A percentile compares a stretch with the other conserved stretches of the same genome.
Conservation (phyloP, 768 basidiomycete species). For the Phlegmacium glaucopus region DNA sequence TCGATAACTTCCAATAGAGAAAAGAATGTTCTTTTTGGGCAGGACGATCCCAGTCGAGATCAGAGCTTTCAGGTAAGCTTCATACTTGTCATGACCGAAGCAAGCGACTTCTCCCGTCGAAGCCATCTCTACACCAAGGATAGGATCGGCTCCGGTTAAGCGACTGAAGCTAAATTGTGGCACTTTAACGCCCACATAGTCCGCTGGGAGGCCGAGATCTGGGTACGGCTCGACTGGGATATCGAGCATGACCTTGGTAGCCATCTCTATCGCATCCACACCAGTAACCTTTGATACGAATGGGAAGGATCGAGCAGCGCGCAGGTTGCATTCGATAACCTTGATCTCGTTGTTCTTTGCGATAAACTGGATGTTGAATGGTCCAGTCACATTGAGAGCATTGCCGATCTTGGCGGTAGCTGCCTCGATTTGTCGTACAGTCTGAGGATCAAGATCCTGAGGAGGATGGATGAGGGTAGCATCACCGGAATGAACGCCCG, state of each 20-base stretch:
- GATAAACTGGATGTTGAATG: constrained; percentile 99
- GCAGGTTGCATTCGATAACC: constrained; percentile 98
- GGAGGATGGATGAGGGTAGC: constrained; percentile 98
- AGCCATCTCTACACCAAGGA: constrained; percentile 99
- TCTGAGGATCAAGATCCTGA: constrained; percentile 96
- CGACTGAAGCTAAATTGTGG: constrained; percentile 99
- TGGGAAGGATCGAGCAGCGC: constrained; percentile 96
- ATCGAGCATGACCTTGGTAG: constrained; percentile 97
- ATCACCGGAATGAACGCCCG: constrained; percentile 98
- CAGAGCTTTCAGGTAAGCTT: constrained; percentile 96
- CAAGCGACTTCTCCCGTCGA: constrained; percentile 99
- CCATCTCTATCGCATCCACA: constrained; percentile 97
- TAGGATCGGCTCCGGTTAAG: constrained; percentile 94
- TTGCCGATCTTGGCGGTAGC: constrained; percentile 98
- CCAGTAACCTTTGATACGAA: constrained; percentile 99
- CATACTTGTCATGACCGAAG: constrained; percentile 96
- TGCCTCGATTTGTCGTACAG: constrained; percentile 93
- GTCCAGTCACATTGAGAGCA: constrained; percentile 96
- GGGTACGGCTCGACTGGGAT: constrained; percentile 90
- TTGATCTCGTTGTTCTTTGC: constrained; percentile 99
- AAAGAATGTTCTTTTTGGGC: constrained; percentile 96
- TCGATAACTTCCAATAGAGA: constrained; percentile 95
- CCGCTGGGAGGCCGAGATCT: constrained; percentile 77
- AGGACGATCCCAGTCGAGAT: constrained; percentile 94
- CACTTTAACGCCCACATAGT: constrained; percentile 98